Evolutionary conservation across 768 basidiomycete species (phyloP).

Genomic region (Mycena galericulata): DNA sequence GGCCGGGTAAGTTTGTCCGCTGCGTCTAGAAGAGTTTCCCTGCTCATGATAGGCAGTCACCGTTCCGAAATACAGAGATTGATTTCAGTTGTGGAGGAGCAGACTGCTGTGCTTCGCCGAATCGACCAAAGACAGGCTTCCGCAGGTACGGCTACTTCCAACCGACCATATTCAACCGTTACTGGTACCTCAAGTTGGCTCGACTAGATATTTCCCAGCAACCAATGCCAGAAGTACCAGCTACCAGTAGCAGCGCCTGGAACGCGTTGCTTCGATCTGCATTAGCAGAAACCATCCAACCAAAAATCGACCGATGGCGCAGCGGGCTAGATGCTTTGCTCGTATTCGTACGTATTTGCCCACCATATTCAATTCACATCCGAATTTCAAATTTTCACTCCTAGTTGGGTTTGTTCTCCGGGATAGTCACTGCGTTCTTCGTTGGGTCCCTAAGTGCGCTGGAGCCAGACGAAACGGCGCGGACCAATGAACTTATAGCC

Average conservation of each 20-base stretch:
- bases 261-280: neutral
- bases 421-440: neutral
- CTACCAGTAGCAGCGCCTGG: conserved; percentile 1
- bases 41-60: no score
- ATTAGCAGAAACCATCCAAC: neutral
- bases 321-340: neutral
- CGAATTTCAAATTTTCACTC: neutral
- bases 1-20: no score
- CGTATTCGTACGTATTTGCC: neutral
- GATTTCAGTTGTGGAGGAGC: neutral
- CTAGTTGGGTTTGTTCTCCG: neutral
- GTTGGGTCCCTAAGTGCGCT: conserved; percentile 3
- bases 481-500: conserved; percentile 6
- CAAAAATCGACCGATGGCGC: neutral
- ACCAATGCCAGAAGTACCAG: conserved; percentile 5
- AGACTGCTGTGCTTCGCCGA: neutral
- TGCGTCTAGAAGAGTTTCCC: no score
- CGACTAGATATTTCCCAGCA: neutral
- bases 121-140: neutral
- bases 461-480: neutral
- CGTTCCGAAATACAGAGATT: no score
- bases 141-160: neutral
- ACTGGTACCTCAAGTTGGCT: neutral
- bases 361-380: neutral
- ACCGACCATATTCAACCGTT: neutral